Percentiles rank a stretch among this genome's conserved stretches.
Evolutionary conservation across 2,329 filamentous ascomycete genomes (phyloP).

Genomic region (Aulographum hederae): DNA sequence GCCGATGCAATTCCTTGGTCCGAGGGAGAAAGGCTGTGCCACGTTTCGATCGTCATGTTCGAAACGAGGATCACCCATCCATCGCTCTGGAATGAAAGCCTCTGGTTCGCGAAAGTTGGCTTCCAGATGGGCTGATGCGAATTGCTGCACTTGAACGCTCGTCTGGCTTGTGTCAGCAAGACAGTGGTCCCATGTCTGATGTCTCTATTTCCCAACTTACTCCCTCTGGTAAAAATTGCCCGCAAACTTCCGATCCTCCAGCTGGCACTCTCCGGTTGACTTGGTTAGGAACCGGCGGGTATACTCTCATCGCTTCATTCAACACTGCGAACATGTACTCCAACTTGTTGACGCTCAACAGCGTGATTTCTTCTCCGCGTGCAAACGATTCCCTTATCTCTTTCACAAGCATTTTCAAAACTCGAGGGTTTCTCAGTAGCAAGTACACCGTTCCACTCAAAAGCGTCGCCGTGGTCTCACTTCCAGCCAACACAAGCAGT

Average conservation of each 20-base stretch:
- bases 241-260: constrained; percentile 2
- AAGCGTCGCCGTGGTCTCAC: constrained; percentile 19
- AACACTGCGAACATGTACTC: constrained; percentile 11
- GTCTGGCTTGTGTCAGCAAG: background rate
- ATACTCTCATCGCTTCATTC: constrained; percentile 9
- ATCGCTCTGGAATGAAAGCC: constrained; percentile 22
- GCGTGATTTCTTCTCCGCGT: constrained; percentile 9
- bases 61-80: constrained; percentile 11
- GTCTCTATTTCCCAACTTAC: background rate
- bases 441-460: constrained; percentile 14
- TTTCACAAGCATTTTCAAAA: constrained; percentile 2
- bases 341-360: constrained; percentile 8
- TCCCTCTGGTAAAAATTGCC: constrained; percentile 3
- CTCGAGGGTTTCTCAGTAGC: constrained; percentile 8
- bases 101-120: constrained; percentile 18
- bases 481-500: constrained; percentile 19
- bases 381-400: constrained; percentile 5
- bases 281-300: constrained; percentile 8
- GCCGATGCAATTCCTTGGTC: constrained; percentile 5
- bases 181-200: no score
- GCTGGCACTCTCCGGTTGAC: constrained; percentile 1
- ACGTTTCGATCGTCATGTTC: constrained; percentile 1
- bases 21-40: constrained; percentile 3
- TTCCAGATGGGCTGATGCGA: constrained; percentile 2
- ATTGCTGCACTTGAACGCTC: background rate